A percentile compares a stretch with the other conserved stretches of the same genome.
Evolutionary conservation across 331 rosid species (phyloP).

Genomic region (Acacia concinna): DNA sequence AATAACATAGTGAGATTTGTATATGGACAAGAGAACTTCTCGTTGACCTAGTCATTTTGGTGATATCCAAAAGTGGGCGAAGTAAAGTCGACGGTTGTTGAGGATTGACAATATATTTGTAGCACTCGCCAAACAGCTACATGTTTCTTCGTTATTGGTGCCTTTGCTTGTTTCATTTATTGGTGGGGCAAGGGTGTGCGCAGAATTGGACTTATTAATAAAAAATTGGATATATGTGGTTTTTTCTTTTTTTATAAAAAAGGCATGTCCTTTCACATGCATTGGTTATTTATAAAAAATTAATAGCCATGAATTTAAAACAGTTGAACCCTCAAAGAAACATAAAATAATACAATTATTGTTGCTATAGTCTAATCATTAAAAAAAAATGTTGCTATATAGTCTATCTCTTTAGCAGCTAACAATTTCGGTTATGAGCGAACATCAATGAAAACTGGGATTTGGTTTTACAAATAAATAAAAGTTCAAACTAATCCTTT

Average conservation of each 20-base stretch:
- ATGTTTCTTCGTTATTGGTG: neutral
- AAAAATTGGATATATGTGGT: neutral
- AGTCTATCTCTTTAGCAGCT: neutral
- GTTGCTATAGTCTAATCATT: neutral
- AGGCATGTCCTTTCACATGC: too few species aligned
- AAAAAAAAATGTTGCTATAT: neutral
- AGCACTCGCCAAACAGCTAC: too few species aligned
- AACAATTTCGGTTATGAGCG: neutral
- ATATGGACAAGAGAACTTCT: neutral
- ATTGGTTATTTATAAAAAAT: too few species aligned
- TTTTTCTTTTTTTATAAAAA: neutral
- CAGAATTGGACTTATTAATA: neutral
- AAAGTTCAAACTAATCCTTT: neutral
- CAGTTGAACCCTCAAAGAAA: neutral
- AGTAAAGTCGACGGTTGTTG: neutral
- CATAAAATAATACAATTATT: neutral
- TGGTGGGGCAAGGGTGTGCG: neutral
- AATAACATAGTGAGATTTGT: neutral
- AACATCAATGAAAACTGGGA: neutral
- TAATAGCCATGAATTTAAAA: neutral
- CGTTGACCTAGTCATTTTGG: neutral
- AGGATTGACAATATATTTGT: neutral
- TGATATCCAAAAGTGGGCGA: neutral
- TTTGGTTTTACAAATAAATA: neutral
- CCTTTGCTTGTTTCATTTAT: neutral